phyloP scores from a whole-genome alignment of 768 basidiomycete species.

The Collybiopsis luxurians region DNA sequence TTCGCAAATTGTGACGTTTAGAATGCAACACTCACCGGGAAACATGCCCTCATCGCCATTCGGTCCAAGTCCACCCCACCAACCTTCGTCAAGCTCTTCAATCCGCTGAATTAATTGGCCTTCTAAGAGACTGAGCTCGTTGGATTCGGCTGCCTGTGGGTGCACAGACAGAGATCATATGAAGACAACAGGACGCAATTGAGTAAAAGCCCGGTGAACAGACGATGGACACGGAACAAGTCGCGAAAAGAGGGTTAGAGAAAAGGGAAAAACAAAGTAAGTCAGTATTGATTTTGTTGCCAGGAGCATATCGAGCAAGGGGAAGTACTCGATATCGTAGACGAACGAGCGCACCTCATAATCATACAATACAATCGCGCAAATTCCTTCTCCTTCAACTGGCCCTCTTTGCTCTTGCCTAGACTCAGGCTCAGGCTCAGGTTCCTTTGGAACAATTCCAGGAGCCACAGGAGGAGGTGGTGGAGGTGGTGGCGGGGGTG shows the following conservation, averaged over 20 bases:
- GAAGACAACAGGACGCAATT: not conserved
- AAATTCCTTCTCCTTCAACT: conserved; percentile 43
- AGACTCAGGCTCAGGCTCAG: conserved; percentile 27
- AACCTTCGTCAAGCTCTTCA: conserved; percentile 84
- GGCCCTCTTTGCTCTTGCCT: conserved; percentile 20
- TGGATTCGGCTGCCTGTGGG: conserved; percentile 72
- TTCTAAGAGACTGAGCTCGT: conserved; percentile 78
- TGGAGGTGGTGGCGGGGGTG: conserved; percentile 50
- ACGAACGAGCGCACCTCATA: conserved; percentile 55
- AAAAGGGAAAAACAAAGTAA: too few species aligned
- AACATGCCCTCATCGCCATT: conserved; percentile 80
- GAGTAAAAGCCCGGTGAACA: not conserved
- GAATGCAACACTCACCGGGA: conserved; percentile 54
- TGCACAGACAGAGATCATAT: not conserved
- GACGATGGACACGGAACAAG: too few species aligned
- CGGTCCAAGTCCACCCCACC: conserved; percentile 82
- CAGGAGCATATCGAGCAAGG: too few species aligned
- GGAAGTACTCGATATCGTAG: too few species aligned
- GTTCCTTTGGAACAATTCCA: conserved; percentile 39
- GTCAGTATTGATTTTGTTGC: too few species aligned
- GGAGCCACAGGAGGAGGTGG: conserved; percentile 43
- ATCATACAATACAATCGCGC: conserved; percentile 76
- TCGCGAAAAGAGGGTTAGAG: too few species aligned
- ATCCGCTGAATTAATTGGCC: conserved; percentile 82
- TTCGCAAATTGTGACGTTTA: too few species aligned